Conservation (phyloP, 2,329 filamentous ascomycete species). For the Colletotrichum eremochloae region DNA sequence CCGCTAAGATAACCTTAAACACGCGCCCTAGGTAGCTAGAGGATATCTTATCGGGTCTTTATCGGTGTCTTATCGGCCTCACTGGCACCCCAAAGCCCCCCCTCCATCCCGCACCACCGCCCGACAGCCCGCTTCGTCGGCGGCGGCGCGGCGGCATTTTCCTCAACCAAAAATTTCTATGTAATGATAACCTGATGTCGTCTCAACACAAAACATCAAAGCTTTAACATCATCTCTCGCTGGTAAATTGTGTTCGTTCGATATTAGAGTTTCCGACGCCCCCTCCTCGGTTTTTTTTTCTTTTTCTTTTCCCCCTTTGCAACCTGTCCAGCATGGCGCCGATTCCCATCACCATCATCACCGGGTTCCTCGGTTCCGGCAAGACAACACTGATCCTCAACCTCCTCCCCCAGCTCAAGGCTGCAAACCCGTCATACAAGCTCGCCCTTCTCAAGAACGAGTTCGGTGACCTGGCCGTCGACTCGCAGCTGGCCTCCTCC, state of each 20-base stretch:
- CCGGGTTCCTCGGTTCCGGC: slow-evolving; percentile 94
- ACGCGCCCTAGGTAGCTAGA: neutral
- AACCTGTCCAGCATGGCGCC: slow-evolving; percentile 65
- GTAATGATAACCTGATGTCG: slow-evolving; percentile 22
- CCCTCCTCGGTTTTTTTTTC: neutral
- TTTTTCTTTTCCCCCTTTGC: neutral
- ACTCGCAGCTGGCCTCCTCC: slow-evolving; percentile 89
- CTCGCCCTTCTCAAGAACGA: slow-evolving; percentile 98
- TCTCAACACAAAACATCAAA: slow-evolving; percentile 35
- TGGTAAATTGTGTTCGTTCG: neutral
- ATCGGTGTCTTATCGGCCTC: slow-evolving; percentile 31
- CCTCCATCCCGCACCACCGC: slow-evolving; percentile 30
- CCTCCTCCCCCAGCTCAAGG: slow-evolving; percentile 88
- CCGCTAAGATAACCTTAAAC: slow-evolving; percentile 43
- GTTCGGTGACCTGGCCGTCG: slow-evolving; percentile 93
- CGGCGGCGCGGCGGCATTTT: slow-evolving; percentile 36
- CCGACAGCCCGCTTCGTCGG: slow-evolving; percentile 14
- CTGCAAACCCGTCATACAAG: slow-evolving; percentile 80
- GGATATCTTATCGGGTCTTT: slow-evolving; percentile 26
- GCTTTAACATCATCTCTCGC: neutral
- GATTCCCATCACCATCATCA: slow-evolving; percentile 94
- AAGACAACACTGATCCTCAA: slow-evolving; percentile 97
- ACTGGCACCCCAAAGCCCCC: slow-evolving; percentile 10
- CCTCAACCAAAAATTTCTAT: slow-evolving; percentile 36
- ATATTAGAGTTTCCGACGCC: neutral